Evolutionary conservation across 2,329 filamentous ascomycete genomes (phyloP), one percentile per base, ranked within the genome.

Genomic region (Aspergillus uvarum): DNA sequence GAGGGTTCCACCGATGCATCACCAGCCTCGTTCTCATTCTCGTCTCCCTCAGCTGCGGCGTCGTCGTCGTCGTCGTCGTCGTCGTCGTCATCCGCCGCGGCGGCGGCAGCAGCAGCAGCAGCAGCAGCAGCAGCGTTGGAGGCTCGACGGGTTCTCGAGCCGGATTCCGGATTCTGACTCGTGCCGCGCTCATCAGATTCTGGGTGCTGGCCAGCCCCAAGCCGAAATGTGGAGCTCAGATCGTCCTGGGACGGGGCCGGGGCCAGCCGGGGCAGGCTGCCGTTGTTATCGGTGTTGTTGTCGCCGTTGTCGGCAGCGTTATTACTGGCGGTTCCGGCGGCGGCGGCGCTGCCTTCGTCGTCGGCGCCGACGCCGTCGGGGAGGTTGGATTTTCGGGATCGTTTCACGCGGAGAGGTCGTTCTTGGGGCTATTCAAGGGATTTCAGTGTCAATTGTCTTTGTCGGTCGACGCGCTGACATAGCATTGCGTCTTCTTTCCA

Each of bases 391-490:
- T 76, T 78, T 49, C 76, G 75, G 50, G 72, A 77, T 61, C 75
- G 75, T 63, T 79, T 80, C 21, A 75, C 71, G 59, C 79, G 76
- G 49, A 80, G 74, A 6, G 79, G 79, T 52, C 79, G 73, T 71
- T 81, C 79, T 70, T 79, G 73, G 47, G 79, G 79, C 79, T 81
- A 53, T 51, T 38, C 24, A 54, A 35, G 22, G 2, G 32, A 4
- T 5, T 35, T 5, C 5, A 35, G 32, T 35, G 32, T 35, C 32
- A 35, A 35, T 35, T 35, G 32, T 29, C 26, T 3, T 10, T 29
- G 7, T 10, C 3, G 26, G 26, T 10, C 7, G 2, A 29, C 26
- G 8, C 26, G 3, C 7, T 29, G 26, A 29, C 26, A 7, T 8
- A 29, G 5, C 26, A 29, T 8, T 2, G 7, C 7, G 7, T 29